Percentiles rank a stretch among this genome's conserved stretches.
Conservation (phyloP, 176 grass and related monocot species). For the Puya raimondii region DNA sequence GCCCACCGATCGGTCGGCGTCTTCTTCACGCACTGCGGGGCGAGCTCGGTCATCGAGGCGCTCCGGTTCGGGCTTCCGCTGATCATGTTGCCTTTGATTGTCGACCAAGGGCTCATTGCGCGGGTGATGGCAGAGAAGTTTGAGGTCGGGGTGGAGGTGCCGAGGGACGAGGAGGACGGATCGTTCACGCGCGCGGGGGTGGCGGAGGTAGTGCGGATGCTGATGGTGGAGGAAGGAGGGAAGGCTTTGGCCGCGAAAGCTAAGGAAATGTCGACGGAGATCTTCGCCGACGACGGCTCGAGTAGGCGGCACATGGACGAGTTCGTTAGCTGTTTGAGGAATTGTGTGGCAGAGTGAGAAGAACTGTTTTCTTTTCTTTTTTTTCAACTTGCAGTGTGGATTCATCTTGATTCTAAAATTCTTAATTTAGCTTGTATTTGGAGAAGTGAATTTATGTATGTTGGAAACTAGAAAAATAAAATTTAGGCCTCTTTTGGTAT, state of each 20-base stretch:
- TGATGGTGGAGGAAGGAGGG: not conserved
- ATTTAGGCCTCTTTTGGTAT: too few species aligned
- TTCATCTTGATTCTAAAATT: too few species aligned
- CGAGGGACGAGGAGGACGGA: constrained; percentile 35
- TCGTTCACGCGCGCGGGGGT: constrained; percentile 26
- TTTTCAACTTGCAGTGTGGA: too few species aligned
- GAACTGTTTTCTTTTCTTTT: too few species aligned
- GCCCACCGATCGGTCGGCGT: constrained; percentile 37
- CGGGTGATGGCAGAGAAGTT: constrained; percentile 33
- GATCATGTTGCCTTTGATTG: constrained; percentile 44
- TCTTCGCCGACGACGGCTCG: not conserved
- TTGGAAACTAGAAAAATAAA: too few species aligned
- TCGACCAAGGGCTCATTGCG: constrained; percentile 57
- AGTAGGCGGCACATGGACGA: not conserved
- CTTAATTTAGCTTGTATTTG: too few species aligned
- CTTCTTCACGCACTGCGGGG: constrained; percentile 52
- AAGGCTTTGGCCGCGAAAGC: not conserved
- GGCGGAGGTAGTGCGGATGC: not conserved
- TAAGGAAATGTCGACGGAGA: not conserved
- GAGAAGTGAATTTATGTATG: too few species aligned
- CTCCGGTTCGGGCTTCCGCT: constrained; percentile 33
- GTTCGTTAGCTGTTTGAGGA: not conserved
- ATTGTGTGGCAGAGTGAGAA: not conserved
- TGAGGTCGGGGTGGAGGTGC: constrained; percentile 38
- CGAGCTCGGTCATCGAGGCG: constrained; percentile 44